These are phyloP conservation scores for Malassezia sp. DNA, from an alignment of 1,284 basidiomycete genomes.

Conservation along the genomic window DNA sequence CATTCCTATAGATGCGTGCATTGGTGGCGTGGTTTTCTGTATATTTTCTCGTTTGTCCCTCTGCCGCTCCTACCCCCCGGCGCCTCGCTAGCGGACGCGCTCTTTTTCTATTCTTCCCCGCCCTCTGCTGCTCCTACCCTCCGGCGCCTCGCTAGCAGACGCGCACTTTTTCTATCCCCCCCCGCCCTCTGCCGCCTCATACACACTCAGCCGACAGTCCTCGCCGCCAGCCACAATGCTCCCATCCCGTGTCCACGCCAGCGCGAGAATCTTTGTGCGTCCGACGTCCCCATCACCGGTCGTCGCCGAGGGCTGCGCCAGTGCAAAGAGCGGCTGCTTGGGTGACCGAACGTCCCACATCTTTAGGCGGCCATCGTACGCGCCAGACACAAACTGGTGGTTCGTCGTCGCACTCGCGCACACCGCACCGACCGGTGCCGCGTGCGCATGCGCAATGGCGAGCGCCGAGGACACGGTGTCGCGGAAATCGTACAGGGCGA, in stretches of 20 bases:
- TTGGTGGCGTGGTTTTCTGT: too few relatives aligned
- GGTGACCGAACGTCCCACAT: conserved; percentile 36
- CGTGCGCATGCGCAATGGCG: conserved; percentile 25
- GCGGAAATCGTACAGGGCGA: conserved; percentile 36
- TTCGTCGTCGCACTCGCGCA: conserved; percentile 21
- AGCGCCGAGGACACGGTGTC: conserved; percentile 18
- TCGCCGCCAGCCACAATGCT: conserved; percentile 37
- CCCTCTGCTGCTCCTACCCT: not conserved
- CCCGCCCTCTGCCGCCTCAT: conserved; percentile 7
- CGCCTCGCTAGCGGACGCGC: too few relatives aligned
- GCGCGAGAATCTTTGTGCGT: conserved; percentile 24
- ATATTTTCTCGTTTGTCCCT: too few relatives aligned
- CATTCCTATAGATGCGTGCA: too few relatives aligned
- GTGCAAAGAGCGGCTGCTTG: conserved; percentile 36
- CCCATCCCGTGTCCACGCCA: conserved; percentile 35
- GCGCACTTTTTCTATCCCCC: conserved; percentile 3
- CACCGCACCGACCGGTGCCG: conserved; percentile 24
- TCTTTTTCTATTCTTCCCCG: not conserved
- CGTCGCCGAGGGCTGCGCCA: conserved; percentile 14
- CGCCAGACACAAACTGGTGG: conserved; percentile 29
- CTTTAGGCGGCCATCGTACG: conserved; percentile 27
- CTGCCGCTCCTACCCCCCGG: too few relatives aligned
- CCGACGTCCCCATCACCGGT: not conserved
- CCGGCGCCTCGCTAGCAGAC: not conserved
- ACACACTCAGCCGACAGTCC: conserved; percentile 22